Conservation (phyloP, 1,284 basidiomycete genomes). For the Kalmanozyma brasiliensis region DNA sequence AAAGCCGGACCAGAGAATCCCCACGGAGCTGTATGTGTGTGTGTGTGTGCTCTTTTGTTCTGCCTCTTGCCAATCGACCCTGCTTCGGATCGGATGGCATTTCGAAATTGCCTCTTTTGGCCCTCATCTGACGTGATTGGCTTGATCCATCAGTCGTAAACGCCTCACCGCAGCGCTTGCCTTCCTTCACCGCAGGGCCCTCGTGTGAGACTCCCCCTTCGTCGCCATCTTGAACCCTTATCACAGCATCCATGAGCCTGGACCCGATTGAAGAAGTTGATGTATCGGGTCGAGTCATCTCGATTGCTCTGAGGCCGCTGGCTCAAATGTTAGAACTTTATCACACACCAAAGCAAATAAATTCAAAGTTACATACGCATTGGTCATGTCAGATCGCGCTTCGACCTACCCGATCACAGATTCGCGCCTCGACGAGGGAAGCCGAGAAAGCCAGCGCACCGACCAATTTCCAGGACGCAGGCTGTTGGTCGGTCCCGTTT, state of each 20-base stretch:
- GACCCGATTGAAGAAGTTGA: no score
- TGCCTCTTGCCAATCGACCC: not conserved
- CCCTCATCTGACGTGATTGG: constrained; percentile 39
- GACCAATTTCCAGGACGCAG: constrained; percentile 27
- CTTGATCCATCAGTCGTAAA: no score
- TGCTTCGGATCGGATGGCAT: not conserved
- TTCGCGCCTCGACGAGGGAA: constrained; percentile 3
- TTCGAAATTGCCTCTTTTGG: constrained; percentile 33
- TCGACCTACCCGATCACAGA: constrained; percentile 27
- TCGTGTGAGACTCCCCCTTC: not conserved
- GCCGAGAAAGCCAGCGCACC: constrained; percentile 29
- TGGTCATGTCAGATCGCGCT: constrained; percentile 6
- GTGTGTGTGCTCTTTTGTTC: constrained; percentile 3
- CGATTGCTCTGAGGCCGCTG: not conserved
- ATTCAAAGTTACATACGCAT: constrained; percentile 17
- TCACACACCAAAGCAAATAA: not conserved
- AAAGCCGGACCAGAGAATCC: no score
- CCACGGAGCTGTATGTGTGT: no score
- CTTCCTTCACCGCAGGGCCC: no score
- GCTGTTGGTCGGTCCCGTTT: constrained; percentile 9
- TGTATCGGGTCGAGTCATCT: constrained; percentile 1
- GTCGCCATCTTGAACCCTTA: constrained; percentile 8
- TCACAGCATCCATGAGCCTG: constrained; percentile 17
- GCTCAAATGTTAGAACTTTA: constrained; percentile 3
- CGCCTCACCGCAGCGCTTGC: not conserved